Percentiles rank a stretch among this genome's conserved stretches.
Evolutionary conservation across 768 basidiomycete genomes (phyloP).

Genomic region (Lactifluus pinguis): DNA sequence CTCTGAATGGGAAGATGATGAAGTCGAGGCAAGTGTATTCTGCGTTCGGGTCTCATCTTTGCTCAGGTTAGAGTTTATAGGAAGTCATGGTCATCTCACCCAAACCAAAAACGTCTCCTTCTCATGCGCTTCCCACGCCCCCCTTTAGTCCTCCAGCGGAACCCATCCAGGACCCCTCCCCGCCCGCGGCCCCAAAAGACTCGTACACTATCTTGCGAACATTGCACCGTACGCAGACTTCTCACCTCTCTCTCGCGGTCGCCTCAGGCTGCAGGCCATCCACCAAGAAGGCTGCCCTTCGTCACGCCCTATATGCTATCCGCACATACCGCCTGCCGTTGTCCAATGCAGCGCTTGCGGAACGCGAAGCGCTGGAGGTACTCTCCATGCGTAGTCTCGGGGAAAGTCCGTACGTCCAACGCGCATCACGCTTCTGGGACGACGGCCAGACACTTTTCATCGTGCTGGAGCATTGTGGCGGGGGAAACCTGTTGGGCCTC

Average conservation of each 20-base stretch:
- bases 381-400: not conserved
- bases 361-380: conserved; percentile 11
- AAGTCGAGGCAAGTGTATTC: conserved; percentile 15
- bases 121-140: conserved; percentile 1
- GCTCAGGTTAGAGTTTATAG: conserved; percentile 1
- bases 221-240: conserved; percentile 12
- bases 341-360: conserved; percentile 2
- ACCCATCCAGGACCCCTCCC: not conserved
- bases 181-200: not conserved
- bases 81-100: conserved; percentile 20
- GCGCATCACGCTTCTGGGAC: conserved; percentile 16
- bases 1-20: conserved; percentile 21
- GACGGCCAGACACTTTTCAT: conserved; percentile 15
- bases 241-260: conserved; percentile 14
- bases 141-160: not conserved
- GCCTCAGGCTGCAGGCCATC: conserved; percentile 2
- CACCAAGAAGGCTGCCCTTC: conserved; percentile 5
- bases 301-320: conserved; percentile 15
- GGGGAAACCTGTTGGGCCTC: conserved; percentile 12
- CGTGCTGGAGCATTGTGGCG: conserved; percentile 16
- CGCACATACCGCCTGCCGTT: conserved; percentile 17
- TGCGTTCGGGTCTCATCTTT: not conserved
- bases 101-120: conserved; percentile 4
- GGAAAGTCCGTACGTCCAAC: conserved; percentile 14
- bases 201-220: conserved; percentile 19